A percentile compares a stretch with the other conserved stretches of the same genome.
phyloP scores from a whole-genome alignment of 768 basidiomycete genomes.

The Serendipita sp. region DNA sequence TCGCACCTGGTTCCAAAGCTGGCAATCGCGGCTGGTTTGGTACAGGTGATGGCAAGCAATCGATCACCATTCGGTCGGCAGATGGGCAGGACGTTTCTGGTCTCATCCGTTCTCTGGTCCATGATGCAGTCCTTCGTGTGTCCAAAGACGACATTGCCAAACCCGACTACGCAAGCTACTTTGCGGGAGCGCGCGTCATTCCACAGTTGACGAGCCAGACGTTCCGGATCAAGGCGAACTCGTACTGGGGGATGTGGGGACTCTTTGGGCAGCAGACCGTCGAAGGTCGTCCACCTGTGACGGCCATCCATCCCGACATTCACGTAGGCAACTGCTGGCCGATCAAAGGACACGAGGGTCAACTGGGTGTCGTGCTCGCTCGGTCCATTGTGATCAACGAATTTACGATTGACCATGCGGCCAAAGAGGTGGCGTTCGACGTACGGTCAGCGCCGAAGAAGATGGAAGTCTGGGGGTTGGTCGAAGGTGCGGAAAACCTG shows the following conservation, averaged over 20 bases:
- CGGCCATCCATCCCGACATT: slow-evolving; percentile 72
- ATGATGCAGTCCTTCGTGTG: slow-evolving; percentile 49
- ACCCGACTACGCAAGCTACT: slow-evolving; percentile 74
- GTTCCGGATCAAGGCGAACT: slow-evolving; percentile 42
- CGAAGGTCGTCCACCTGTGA: slow-evolving; percentile 68
- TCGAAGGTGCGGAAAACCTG: slow-evolving; percentile 63
- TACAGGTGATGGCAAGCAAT: slow-evolving; percentile 12
- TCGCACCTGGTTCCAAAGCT: slow-evolving; percentile 20
- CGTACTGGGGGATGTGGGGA: slow-evolving; percentile 28
- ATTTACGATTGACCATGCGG: slow-evolving; percentile 78
- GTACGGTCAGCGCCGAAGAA: slow-evolving; percentile 64
- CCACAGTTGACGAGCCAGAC: slow-evolving; percentile 74
- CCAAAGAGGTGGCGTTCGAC: slow-evolving; percentile 68
- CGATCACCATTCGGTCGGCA: slow-evolving; percentile 48
- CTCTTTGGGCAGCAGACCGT: slow-evolving; percentile 17
- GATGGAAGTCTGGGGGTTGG: slow-evolving; percentile 84
- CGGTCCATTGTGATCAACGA: slow-evolving; percentile 41
- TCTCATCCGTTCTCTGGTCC: slow-evolving; percentile 61
- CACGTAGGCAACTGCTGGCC: slow-evolving; percentile 89
- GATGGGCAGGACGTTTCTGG: slow-evolving; percentile 61
- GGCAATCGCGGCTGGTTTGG: slow-evolving; percentile 22
- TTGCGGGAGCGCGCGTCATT: slow-evolving; percentile 65
- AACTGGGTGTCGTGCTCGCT: slow-evolving; percentile 68
- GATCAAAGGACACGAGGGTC: slow-evolving; percentile 61
- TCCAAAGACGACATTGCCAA: slow-evolving; percentile 69